phyloP scores from a whole-genome alignment of 495 filamentous ascomycete species.

The Neurospora discreta region DNA sequence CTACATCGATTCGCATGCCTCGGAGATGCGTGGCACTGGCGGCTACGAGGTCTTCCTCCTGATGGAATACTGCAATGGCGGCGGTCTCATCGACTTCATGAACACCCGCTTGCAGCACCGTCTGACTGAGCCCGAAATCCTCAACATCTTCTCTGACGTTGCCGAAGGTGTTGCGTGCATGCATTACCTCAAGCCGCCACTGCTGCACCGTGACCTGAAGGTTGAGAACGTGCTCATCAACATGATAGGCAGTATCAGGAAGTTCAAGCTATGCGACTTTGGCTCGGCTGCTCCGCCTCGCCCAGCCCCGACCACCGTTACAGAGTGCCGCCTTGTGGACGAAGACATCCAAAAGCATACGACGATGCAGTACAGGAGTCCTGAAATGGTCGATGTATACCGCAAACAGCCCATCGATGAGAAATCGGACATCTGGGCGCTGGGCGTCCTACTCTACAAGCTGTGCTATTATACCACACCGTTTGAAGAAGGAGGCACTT shows the following conservation, averaged over 20 bases:
- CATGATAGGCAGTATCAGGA: constrained; percentile 41
- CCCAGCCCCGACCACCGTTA: constrained; percentile 71
- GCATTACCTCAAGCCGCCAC: constrained; percentile 93
- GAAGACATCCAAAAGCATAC: constrained; percentile 97
- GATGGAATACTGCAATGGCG: constrained; percentile 84
- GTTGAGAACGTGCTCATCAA: constrained; percentile 95
- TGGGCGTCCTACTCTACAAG: constrained; percentile 94
- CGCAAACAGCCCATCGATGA: constrained; percentile 94
- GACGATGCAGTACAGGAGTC: constrained; percentile 92
- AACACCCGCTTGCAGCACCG: constrained; percentile 95
- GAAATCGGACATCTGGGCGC: constrained; percentile 97
- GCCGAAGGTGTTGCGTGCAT: constrained; percentile 95
- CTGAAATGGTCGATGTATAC: constrained; percentile 98
- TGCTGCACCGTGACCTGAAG: constrained; percentile 91
- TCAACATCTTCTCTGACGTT: constrained; percentile 93
- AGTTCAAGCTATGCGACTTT: constrained; percentile 97
- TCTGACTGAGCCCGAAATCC: constrained; percentile 91
- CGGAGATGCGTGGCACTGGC: constrained; percentile 71
- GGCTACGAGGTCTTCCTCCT: constrained; percentile 97
- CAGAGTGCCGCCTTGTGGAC: constrained; percentile 82
- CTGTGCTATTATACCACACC: constrained; percentile 98
- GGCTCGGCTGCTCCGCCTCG: constrained; percentile 79
- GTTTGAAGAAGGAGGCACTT: constrained; percentile 93
- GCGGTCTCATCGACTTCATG: constrained; percentile 98
- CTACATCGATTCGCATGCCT: constrained; percentile 96